These are phyloP conservation scores for Ettlia oleoabundans DNA, from an alignment of 139 green algal genomes.

Conservation along the genomic window DNA sequence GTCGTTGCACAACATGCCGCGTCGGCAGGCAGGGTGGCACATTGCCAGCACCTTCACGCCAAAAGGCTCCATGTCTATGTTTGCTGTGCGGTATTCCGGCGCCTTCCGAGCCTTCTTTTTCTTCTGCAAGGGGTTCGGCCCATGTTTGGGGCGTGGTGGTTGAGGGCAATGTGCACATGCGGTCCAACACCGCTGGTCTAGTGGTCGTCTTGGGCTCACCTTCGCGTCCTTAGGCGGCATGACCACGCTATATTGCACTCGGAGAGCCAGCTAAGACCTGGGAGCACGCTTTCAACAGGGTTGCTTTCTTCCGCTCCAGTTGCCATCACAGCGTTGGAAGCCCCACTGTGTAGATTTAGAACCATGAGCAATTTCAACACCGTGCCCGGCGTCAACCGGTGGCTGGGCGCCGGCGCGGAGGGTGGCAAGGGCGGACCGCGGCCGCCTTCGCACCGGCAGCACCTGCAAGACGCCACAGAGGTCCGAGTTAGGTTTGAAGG, in stretches of 20 bases:
- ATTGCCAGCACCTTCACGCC: conserved; percentile 1
- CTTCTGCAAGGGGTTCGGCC: not conserved
- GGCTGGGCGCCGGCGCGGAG: not conserved
- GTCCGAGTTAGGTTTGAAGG: not conserved
- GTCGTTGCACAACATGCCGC: too few relatives aligned
- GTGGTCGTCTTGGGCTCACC: too few relatives aligned
- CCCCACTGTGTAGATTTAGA: not conserved
- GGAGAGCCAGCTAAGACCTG: too few relatives aligned
- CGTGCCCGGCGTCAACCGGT: not conserved
- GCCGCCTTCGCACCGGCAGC: not conserved
- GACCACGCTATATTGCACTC: too few relatives aligned
- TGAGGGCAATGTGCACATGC: not conserved
- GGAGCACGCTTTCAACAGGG: too few relatives aligned
- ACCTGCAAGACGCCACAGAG: not conserved
- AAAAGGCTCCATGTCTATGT: not conserved
- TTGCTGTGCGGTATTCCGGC: conserved; percentile 4
- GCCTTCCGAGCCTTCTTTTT: conserved; percentile 15
- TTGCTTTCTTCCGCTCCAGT: too few relatives aligned
- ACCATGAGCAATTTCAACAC: conserved; percentile 5
- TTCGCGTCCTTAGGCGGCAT: conserved; percentile 24
- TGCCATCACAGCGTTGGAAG: not conserved
- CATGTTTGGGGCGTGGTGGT: not conserved
- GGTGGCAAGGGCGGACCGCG: not conserved
- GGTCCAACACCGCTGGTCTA: too few relatives aligned
- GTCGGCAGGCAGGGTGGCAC: too few relatives aligned